Evolutionary conservation across 352 stramenopile genomes (phyloP), one percentile per base, ranked within the genome.

Genomic region (Pythium grandisporangium): DNA sequence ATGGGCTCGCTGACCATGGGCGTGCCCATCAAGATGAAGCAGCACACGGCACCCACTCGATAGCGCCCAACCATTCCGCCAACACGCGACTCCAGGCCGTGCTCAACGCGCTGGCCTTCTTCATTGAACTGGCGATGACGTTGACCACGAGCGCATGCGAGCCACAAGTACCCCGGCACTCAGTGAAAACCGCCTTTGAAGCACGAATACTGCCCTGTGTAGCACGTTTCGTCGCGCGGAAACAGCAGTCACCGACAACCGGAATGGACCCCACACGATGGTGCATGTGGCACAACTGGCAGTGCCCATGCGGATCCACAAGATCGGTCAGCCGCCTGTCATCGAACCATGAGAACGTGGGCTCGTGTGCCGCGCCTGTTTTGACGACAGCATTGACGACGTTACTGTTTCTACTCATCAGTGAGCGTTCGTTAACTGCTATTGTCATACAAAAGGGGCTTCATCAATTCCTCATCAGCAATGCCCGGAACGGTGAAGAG

Each of bases 331-430:
- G n/a, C n/a, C n/a, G n/a, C n/a, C n/a, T n/a, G n/a, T n/a, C n/a
- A 11, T 22, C 5, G 1, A 32, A 32, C 14, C 27, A 32, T 32
- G 27, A 14, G 27, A 14, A 32, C 27, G 19, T 22, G 10, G 22
- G 5, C 19, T 14, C 3, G 3, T 61, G 46, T 23, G 14, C 48
- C 11, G 17, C 11, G 2, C n/a, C 13, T 11, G 35, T 36, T 1
- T 24, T 59, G 1, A 23, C 19, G 2, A 38, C 68, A 6, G 22
- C 51, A 0, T 33, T 75, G 8, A 24, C 64, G 22, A 58, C 37
- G 21, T 60, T 84, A 35, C 36, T 80, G 5, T 79, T 73, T 42
- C 45, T 49, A 12, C 39, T 82, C 33, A 64, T 55, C 21, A 51
- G 66, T 25, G 37, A 69, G 14, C 24, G 61, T 13, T 37, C 51